These are phyloP conservation scores for Chaetomium globosum DNA, from an alignment of 2,329 filamentous ascomycete species.

Conservation along the genomic window DNA sequence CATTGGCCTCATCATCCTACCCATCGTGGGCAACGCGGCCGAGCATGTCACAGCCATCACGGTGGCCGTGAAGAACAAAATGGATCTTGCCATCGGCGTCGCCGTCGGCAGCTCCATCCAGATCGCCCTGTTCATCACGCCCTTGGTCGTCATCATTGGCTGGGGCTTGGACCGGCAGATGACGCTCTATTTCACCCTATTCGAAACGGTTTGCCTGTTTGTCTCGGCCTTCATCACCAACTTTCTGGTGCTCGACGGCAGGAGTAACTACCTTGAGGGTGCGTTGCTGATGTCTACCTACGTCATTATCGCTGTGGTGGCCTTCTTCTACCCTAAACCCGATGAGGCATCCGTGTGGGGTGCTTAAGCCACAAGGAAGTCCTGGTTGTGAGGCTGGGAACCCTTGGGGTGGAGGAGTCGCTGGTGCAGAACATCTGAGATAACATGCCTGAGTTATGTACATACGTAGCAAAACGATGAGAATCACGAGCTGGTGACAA, in stretches of 20 bases:
- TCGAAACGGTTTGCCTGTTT: conserved; percentile 86
- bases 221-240: conserved; percentile 84
- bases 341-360: conserved; percentile 26
- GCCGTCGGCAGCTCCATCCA: conserved; percentile 72
- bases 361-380: conserved; percentile 13
- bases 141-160: conserved; percentile 70
- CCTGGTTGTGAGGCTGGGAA: background rate
- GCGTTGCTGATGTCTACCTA: conserved; percentile 68
- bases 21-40: conserved; percentile 73
- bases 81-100: conserved; percentile 73
- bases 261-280: conserved; percentile 85
- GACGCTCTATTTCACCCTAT: conserved; percentile 82
- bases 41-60: conserved; percentile 73
- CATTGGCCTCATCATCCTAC: conserved; percentile 71
- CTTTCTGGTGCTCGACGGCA: conserved; percentile 81
- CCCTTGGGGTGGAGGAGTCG: background rate
- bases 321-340: conserved; percentile 64
- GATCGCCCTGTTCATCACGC: conserved; percentile 71
- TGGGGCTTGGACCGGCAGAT: conserved; percentile 70
- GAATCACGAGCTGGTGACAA: background rate
- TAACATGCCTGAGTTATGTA: background rate
- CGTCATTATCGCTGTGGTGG: conserved; percentile 67
- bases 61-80: conserved; percentile 74
- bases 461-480: background rate
- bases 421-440: background rate